Evolutionary conservation across 768 basidiomycete species (phyloP), one percentile per base, ranked within the genome.

Genomic region (Amanita thiersii): DNA sequence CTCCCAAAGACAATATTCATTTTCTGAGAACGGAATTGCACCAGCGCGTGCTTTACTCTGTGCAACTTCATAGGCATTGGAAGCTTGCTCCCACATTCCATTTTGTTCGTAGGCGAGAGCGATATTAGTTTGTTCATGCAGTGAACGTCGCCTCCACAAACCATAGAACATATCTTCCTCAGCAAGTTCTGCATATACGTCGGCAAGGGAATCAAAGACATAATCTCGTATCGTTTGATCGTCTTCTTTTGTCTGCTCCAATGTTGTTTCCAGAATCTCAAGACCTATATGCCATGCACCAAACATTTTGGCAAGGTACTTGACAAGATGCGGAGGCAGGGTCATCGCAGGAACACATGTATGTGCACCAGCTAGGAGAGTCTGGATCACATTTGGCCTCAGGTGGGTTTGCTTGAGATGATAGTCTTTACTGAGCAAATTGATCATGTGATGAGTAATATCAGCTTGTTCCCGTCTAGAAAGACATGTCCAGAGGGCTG

Each of bases 111-210:
- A 91, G 2, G 89, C 79, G 17, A 93, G 67, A 2, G 81, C 87
- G 9, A 79, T 72, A 48, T 94, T 96, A 12, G 93, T 97, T 52
- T 99, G 96, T 2, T 72, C 60, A 50, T 89, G 86, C n/a, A 90
- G 72, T 34, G 81, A 83, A 7, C 96, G 86, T 34, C 86, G 78
- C 21, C 96, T 76, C 87, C 94, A 98, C 12, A 96, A 65, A 0
- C 96, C 96, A 56, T 99, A 93, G 58, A 97, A 96, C 63, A 96
- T 75, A 57, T 99, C 96, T 47, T 97, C 94, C 63, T 99, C 96
- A 2, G 80, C 81, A 32, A 99, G 63, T 56, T 99, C 96, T 1
- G 94, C 90, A 51, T 97, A 99, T 4, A 97, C 70, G 55, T 98
- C 96, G 11, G 90, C 86, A 21, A 99, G 70, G 1, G 96, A 88